phyloP scores from a whole-genome alignment of 2,329 filamentous ascomycete species.

The Pseudogymnoascus pannorum region DNA sequence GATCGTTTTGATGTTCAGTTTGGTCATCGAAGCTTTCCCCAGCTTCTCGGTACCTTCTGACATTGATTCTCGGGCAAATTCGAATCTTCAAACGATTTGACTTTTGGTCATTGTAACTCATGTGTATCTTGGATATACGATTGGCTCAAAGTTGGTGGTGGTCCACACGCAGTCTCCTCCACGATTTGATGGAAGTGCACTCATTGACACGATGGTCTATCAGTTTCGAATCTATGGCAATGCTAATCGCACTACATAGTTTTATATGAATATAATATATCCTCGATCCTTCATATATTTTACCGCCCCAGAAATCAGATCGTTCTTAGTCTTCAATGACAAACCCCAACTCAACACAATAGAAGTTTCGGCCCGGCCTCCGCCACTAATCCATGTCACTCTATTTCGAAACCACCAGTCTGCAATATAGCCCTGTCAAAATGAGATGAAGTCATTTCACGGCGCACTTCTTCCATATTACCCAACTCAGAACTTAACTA shows the following conservation, averaged over 20 bases:
- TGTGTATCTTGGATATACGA: neutral
- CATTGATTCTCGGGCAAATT: neutral
- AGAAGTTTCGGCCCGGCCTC: conserved; percentile 1
- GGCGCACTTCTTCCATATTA: neutral
- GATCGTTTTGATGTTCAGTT: neutral
- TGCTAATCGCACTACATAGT: neutral
- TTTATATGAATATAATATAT: neutral
- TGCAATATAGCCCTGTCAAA: neutral
- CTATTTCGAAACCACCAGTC: conserved; percentile 5
- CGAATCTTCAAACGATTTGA: neutral
- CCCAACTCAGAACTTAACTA: neutral
- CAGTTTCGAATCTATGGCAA: neutral
- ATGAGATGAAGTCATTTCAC: conserved; percentile 5
- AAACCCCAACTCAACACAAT: neutral
- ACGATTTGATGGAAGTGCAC: neutral
- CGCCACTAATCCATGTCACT: neutral
- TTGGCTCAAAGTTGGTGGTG: neutral
- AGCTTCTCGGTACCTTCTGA: neutral
- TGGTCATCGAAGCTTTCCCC: neutral
- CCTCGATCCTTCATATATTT: neutral
- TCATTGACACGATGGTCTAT: neutral
- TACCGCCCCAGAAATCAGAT: neutral
- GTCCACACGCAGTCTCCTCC: neutral
- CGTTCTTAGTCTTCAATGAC: neutral
- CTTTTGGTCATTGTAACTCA: neutral